Evolutionary conservation across 129 eudicot species (phyloP).

Genomic region (Cynara cardunculus): DNA sequence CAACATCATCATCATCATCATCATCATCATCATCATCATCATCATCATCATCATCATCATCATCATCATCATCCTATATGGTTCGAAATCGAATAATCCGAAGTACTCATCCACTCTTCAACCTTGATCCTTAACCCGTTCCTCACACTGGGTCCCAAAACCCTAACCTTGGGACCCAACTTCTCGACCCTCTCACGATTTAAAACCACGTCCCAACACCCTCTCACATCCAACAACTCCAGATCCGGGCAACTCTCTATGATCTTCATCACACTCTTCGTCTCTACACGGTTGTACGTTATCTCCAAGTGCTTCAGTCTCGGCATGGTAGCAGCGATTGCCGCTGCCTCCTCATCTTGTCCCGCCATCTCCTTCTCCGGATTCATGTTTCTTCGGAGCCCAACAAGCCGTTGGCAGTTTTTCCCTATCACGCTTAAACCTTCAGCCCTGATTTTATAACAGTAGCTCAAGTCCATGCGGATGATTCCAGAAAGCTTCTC

Average conservation of each 20-base stretch:
- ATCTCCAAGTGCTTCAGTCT: conserved; percentile 48
- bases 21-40: too few relatives aligned
- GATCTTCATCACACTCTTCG: conserved; percentile 26
- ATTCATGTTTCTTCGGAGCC: conserved; percentile 44
- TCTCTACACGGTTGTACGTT: conserved; percentile 23
- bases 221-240: conserved; percentile 41
- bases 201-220: conserved; percentile 41
- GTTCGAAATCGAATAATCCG: too few relatives aligned
- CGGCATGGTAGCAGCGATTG: conserved; percentile 50
- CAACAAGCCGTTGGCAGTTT: conserved; percentile 31
- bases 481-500: conserved; percentile 33
- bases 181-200: conserved; percentile 16
- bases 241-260: conserved; percentile 28
- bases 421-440: conserved; percentile 44
- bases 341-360: conserved; percentile 40
- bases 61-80: too few relatives aligned
- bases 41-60: too few relatives aligned
- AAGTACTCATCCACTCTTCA: too few relatives aligned
- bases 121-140: too few relatives aligned
- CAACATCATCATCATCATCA: too few relatives aligned
- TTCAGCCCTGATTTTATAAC: conserved; percentile 22
- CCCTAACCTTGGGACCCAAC: conserved; percentile 23
- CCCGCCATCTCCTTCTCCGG: too few relatives aligned
- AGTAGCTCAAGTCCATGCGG: conserved; percentile 38
- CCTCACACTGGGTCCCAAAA: conserved; percentile 40